These are phyloP conservation scores for Teunomyces funiuensis DNA, from an alignment of 805 yeast species.

Conservation along the genomic window DNA sequence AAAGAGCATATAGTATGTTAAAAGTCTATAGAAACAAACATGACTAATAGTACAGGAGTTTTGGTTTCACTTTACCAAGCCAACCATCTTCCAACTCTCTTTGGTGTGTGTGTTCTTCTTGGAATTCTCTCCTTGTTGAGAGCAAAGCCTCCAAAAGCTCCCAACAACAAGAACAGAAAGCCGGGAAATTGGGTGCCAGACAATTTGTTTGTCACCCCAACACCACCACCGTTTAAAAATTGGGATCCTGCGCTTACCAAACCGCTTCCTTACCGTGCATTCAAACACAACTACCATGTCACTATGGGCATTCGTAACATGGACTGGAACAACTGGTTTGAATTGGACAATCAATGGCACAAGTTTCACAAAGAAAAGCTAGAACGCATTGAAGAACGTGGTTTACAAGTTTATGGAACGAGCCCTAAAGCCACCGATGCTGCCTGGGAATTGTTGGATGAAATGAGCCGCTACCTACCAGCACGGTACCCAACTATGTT, in stretches of 20 bases:
- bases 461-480: slow-evolving; percentile 54
- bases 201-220: slow-evolving; percentile 45
- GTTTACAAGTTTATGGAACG: slow-evolving; percentile 51
- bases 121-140: background rate
- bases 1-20: too few species aligned
- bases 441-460: slow-evolving; percentile 55
- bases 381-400: slow-evolving; percentile 46
- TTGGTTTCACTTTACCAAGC: slow-evolving; percentile 1
- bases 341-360: slow-evolving; percentile 65
- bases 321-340: slow-evolving; percentile 65
- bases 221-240: slow-evolving; percentile 44
- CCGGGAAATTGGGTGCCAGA: slow-evolving; percentile 58
- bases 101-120: background rate
- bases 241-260: slow-evolving; percentile 52
- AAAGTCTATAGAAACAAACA: background rate
- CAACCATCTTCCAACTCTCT: background rate
- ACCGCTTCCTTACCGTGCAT: slow-evolving; percentile 66
- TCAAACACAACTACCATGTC: slow-evolving; percentile 60
- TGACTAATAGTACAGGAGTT: background rate
- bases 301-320: slow-evolving; percentile 70
- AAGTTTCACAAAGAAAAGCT: slow-evolving; percentile 54
- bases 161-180: slow-evolving; percentile 43
- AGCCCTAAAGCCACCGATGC: slow-evolving; percentile 51
- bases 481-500: slow-evolving; percentile 58
- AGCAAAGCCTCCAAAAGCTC: background rate